phyloP scores from a whole-genome alignment of 129 eudicot species.

The Calendula officinalis region DNA sequence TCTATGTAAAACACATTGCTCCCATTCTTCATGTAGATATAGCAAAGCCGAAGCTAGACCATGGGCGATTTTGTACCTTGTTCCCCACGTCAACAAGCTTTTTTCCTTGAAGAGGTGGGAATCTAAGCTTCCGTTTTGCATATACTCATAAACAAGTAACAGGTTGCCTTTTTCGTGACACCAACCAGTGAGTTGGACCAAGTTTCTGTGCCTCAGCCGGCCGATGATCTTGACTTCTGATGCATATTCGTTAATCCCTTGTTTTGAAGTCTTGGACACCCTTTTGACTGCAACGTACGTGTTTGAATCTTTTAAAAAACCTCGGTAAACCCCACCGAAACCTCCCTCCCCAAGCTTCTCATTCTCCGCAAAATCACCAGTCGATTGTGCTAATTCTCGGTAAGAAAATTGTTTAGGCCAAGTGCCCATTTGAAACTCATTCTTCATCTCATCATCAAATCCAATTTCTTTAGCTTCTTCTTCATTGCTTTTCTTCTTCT shows the following conservation, averaged over 20 bases:
- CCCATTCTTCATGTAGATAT: slow-evolving; percentile 47
- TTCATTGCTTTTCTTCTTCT: neutral
- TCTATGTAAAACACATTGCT: slow-evolving; percentile 44
- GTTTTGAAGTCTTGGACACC: slow-evolving; percentile 36
- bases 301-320: slow-evolving; percentile 20
- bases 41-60: slow-evolving; percentile 43
- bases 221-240: slow-evolving; percentile 51
- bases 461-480: neutral
- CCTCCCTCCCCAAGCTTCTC: slow-evolving; percentile 60
- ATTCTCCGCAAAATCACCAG: slow-evolving; percentile 31
- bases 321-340: slow-evolving; percentile 41
- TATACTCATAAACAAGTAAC: slow-evolving; percentile 38
- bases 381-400: slow-evolving; percentile 26
- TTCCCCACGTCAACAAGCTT: slow-evolving; percentile 33
- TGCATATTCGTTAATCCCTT: slow-evolving; percentile 45
- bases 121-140: slow-evolving; percentile 44
- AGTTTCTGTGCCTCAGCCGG: slow-evolving; percentile 41
- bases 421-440: slow-evolving; percentile 33
- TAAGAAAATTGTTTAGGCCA: slow-evolving; percentile 47
- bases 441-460: slow-evolving; percentile 18
- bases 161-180: slow-evolving; percentile 42
- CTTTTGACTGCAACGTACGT: slow-evolving; percentile 34
- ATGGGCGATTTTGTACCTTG: slow-evolving; percentile 39
- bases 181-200: slow-evolving; percentile 53
- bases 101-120: slow-evolving; percentile 39